Evolutionary conservation across 345 rosid genomes (phyloP), one percentile per base, ranked within the genome.

Genomic region (Iberis pinnata): DNA sequence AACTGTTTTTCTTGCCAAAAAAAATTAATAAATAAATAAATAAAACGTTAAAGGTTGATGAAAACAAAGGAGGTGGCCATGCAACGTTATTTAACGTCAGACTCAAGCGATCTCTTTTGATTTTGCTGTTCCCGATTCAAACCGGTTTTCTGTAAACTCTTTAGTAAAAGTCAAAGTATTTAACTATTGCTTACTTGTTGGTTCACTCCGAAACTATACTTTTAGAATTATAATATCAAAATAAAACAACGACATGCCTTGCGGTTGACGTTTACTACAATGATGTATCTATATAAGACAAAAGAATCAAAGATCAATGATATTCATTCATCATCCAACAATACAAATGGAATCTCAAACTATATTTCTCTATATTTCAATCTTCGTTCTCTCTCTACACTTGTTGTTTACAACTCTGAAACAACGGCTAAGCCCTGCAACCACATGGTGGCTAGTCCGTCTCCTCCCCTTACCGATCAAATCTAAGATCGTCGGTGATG

Each of bases 401-500:
- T 43, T 62, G 12, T 26, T 62, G 20, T 62, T 62, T 52, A 8
- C 33, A 33, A 35, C 38, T 35, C 38, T 61, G 1, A 61, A 50
- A 50, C 10, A 0, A 17, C 31, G 37, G 14, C 29, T 62, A 1
- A 51, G 20, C 24, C 67, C 52, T 0, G 29, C 22, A 1, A 16
- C 4, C 4, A 43, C 22, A 3, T 53, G 44, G 29, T 12, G 59
- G 4, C 67, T 62, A n/a, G 17, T 43, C 52, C 59, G 39, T 13
- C 31, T 44, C 43, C n/a, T 47, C 20, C 38, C 25, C 41, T 4
- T 18, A 16, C 38, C 58, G 18, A 20, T 49, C 60, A 19, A 54
- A 43, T 63, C 43, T 12, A 5, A 72, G 5, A 45, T 65, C 19
- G 70, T 72, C n/a, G 32, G 73, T 4, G 64, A 76, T 4, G 35